Conservation (phyloP, 768 basidiomycete species). For the Lactarius hatsudake region DNA sequence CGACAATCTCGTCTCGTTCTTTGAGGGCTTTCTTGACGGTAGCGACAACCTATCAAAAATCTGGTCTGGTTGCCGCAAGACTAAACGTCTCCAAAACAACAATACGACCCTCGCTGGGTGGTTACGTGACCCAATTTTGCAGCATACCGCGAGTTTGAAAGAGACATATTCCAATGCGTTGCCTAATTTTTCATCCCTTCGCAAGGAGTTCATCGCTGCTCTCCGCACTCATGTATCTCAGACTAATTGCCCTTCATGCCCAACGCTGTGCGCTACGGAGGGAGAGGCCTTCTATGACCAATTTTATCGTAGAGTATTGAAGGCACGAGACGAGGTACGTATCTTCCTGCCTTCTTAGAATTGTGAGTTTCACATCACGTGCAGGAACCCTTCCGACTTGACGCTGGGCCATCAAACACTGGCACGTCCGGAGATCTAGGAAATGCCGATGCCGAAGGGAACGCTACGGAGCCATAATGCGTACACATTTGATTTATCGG, state of each 20-base stretch:
- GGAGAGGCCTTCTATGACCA: not conserved
- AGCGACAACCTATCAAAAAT: not conserved
- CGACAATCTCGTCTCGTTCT: not conserved
- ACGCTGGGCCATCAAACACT: too few species aligned
- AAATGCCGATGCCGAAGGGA: too few species aligned
- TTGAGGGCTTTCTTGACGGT: not conserved
- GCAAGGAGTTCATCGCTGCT: not conserved
- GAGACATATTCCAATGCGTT: not conserved
- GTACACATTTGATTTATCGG: too few species aligned
- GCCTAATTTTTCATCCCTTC: not conserved
- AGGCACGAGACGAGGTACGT: not conserved
- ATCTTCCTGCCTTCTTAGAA: too few species aligned
- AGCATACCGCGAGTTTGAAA: not conserved
- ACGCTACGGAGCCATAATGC: too few species aligned
- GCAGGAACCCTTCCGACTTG: too few species aligned
- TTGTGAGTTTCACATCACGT: too few species aligned
- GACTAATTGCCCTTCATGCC: not conserved
- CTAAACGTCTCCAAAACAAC: not conserved
- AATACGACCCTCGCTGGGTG: not conserved
- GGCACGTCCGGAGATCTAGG: too few species aligned
- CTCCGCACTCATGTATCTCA: not conserved
- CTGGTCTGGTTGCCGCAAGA: not conserved
- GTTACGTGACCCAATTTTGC: not conserved
- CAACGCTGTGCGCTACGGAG: not conserved
- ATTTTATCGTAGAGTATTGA: not conserved